These are phyloP conservation scores for Hemileccinum impolitum DNA, from an alignment of 768 basidiomycete species.

Conservation along the genomic window DNA sequence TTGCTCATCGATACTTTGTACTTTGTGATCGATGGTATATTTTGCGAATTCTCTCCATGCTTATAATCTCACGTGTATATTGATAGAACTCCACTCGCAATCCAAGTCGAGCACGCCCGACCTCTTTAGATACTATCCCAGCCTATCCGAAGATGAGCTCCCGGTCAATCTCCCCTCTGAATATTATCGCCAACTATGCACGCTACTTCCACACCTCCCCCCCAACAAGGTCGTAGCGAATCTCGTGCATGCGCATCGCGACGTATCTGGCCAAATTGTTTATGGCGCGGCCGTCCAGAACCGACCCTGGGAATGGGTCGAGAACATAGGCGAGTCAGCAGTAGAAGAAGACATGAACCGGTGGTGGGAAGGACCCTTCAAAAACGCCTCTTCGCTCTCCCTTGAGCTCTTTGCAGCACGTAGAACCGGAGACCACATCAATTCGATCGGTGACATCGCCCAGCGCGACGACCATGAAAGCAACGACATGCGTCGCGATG, in stretches of 20 bases:
- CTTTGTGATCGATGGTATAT: conserved; percentile 69
- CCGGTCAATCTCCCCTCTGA: conserved; percentile 53
- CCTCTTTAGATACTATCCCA: conserved; percentile 64
- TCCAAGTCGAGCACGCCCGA: conserved; percentile 50
- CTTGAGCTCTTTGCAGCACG: conserved; percentile 68
- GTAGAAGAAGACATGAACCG: conserved; percentile 42
- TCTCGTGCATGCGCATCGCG: conserved; percentile 57
- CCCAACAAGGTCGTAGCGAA: conserved; percentile 49
- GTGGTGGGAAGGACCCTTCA: conserved; percentile 45
- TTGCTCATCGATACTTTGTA: conserved; percentile 71
- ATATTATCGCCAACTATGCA: conserved; percentile 53
- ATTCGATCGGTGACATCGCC: not conserved
- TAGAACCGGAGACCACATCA: conserved; percentile 57
- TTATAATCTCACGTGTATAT: not conserved
- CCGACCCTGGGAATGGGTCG: conserved; percentile 86
- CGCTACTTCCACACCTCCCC: conserved; percentile 56
- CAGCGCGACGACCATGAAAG: conserved; percentile 21
- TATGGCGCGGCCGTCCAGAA: conserved; percentile 57
- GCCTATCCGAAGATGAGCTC: conserved; percentile 45
- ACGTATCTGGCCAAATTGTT: conserved; percentile 48
- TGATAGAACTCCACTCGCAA: conserved; percentile 60
- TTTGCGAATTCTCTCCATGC: too few species aligned
- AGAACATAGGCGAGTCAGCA: conserved; percentile 56
- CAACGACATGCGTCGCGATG: conserved; percentile 30
- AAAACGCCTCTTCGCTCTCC: conserved; percentile 68